Evolutionary conservation across 768 basidiomycete genomes (phyloP), one percentile per base, ranked within the genome.

Genomic region (Mycena polygramma): DNA sequence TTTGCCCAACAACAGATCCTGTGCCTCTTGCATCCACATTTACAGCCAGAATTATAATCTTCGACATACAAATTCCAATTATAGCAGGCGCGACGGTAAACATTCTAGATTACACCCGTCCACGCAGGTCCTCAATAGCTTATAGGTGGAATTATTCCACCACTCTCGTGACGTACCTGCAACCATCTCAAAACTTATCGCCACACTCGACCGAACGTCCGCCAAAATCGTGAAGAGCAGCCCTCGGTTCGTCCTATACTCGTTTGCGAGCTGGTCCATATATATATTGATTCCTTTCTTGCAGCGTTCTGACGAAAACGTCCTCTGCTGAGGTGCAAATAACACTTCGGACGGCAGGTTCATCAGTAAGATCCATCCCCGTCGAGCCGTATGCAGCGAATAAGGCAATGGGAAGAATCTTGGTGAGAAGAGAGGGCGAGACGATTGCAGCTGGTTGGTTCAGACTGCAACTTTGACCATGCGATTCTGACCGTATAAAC

Each of bases 321-420:
- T 83, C 81, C 0, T 95, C 96, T 13, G 98, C 97, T 30, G 92
- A 94, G 75, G 91, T 99, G 0, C 91, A 95, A 77, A 90, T 99
- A 66, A 87, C 89, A 7, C 77, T 99, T 49, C 90, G 96, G 22
- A 82, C 85, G 6, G 82, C 85, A 1, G 83, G 86, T 17, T 71
- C 84, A 6, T 74, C 80, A 0, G 81, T 84, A 19, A 84, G 89
- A 10, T 86, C 91, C 2, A 92, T 98, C 30, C 94, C 98, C 15
- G 77, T 99, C 19, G 98, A 99, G 77, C 87, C 94, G 2, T 97
- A 98, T 74, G 80, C 90, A 1, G 82, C 82, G 9, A 99, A 97
- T 82, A 99, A 99, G 80, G 94, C 97, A 64, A 98, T 99, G 98
- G 98, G 98, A 0, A 83, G 98, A 55, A 88, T 99, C 59, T 77